Evolutionary conservation across 2,329 filamentous ascomycete genomes (phyloP), one percentile per base, ranked within the genome.

Genomic region (Dichotomopilus funicola): DNA sequence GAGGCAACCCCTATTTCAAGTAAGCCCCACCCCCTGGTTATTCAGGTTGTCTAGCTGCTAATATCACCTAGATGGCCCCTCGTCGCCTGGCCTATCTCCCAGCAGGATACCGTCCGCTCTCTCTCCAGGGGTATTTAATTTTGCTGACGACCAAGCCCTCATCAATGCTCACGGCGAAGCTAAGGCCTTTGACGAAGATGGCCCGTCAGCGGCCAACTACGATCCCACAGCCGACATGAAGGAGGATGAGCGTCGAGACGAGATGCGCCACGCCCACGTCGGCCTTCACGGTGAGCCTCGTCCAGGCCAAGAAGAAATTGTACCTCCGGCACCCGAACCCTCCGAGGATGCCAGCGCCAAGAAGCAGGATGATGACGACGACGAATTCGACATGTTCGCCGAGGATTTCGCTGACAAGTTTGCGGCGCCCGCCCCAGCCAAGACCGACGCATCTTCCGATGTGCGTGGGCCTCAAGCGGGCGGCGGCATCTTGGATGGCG

Each of bases 141-240:
- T 89, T 64, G 74, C 81, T 64, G 80, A 84, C 63, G 87, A 89
- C 66, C 78, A 82, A 55, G 81, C 85, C 61, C 77, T 89, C 61
- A 81, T 83, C 70, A 88, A 89, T 66, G 75, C 68, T 5, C 78
- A 82, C 63, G 75, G 73, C 38, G 71, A 75, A 59, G 64, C 64
- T 43, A 72, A 73, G 49, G 59, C 60, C 12, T 61, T 67, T 9
- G 75, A 77, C 2, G 80, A 82, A 60, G 87, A 94, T 64, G 89
- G 87, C 6, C 88, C 89, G 5, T 96, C 91, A n/a, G 91, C 91
- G 46, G 91, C 90, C 57, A 89, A 96, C 70, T 96, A 96, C 68
- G 89, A 96, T 66, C 91, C 91, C 1, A 94, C 86, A 1, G 78
- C 85, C 62, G 91, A 96, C 67, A 94, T 92, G 88, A 79, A 87